Conservation (phyloP, 2,329 filamentous ascomycete species). For the Verticillium nubilum region DNA sequence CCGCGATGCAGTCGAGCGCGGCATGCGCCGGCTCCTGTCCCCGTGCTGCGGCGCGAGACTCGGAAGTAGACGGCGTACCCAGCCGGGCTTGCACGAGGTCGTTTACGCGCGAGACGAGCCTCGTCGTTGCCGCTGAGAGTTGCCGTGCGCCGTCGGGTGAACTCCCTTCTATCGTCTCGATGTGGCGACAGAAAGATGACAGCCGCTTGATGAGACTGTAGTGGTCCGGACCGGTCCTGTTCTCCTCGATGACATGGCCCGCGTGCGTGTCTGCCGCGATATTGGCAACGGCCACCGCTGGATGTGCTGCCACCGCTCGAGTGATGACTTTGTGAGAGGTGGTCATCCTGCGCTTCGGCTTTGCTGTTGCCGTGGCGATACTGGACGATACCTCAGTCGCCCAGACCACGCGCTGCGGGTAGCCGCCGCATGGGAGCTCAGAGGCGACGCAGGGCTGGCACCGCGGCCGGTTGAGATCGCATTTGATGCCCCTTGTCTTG, state of each 20-base stretch:
- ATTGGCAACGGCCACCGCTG: neutral
- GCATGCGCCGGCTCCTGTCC: neutral
- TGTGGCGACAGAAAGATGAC: neutral
- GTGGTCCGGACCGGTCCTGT: neutral
- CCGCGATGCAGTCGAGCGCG: conserved; percentile 21
- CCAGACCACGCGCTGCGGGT: conserved; percentile 25
- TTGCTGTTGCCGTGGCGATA: conserved; percentile 6
- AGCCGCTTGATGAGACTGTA: neutral
- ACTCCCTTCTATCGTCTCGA: neutral
- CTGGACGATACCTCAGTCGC: conserved; percentile 5
- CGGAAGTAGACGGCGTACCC: neutral
- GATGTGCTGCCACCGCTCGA: neutral
- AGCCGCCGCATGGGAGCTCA: conserved; percentile 22
- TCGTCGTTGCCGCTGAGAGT: conserved; percentile 5
- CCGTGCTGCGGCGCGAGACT: neutral
- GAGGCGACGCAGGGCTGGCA: conserved; percentile 14
- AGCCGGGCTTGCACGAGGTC: conserved; percentile 18
- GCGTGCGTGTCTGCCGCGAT: neutral
- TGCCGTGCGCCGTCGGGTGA: neutral
- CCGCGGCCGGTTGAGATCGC: conserved; percentile 5
- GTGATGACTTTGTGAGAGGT: neutral
- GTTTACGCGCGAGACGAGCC: conserved; percentile 17
- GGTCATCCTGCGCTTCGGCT: conserved; percentile 6
- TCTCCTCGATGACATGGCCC: neutral
- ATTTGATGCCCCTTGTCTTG: conserved; percentile 9